Evolutionary conservation across 2,329 filamentous ascomycete species (phyloP).

Genomic region (Nannizzia gypsea): DNA sequence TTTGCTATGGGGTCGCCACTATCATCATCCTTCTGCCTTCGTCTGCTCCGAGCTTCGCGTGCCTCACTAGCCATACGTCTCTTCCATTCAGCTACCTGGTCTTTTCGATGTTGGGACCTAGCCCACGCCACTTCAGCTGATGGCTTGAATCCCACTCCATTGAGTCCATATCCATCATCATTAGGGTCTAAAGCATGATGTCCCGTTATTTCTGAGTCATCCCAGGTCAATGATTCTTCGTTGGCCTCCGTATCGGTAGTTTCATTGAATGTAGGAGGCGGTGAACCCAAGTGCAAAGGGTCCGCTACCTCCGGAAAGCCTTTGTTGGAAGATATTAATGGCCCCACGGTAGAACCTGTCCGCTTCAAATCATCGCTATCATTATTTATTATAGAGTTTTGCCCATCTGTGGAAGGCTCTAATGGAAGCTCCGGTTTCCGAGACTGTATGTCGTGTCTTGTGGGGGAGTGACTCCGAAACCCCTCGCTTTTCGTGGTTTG

Average conservation of each 20-base stretch:
- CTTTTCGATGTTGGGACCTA: constrained; percentile 44
- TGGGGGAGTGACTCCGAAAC: no score
- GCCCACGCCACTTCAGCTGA: constrained; percentile 48
- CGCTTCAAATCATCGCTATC: no score
- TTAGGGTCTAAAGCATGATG: constrained; percentile 45
- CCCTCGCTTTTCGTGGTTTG: background rate
- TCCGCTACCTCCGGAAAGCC: background rate
- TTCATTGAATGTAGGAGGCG: background rate
- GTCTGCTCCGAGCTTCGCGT: constrained; percentile 33
- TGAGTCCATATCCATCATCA: constrained; percentile 53
- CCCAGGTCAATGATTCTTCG: constrained; percentile 39
- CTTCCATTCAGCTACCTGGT: constrained; percentile 50
- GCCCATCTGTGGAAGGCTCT: background rate
- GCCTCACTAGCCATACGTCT: constrained; percentile 48
- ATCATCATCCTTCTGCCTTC: constrained; percentile 41
- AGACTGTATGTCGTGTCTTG: background rate
- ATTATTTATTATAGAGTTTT: background rate
- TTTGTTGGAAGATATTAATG: background rate
- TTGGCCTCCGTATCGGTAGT: constrained; percentile 9
- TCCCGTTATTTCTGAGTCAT: constrained; percentile 51
- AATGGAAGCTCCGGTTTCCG: background rate
- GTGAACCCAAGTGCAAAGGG: background rate
- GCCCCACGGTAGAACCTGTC: background rate
- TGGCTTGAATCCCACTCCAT: constrained; percentile 52
- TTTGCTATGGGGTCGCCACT: constrained; percentile 17